phyloP scores from a whole-genome alignment of 2,329 filamentous ascomycete species.

The Phoma sp. region DNA sequence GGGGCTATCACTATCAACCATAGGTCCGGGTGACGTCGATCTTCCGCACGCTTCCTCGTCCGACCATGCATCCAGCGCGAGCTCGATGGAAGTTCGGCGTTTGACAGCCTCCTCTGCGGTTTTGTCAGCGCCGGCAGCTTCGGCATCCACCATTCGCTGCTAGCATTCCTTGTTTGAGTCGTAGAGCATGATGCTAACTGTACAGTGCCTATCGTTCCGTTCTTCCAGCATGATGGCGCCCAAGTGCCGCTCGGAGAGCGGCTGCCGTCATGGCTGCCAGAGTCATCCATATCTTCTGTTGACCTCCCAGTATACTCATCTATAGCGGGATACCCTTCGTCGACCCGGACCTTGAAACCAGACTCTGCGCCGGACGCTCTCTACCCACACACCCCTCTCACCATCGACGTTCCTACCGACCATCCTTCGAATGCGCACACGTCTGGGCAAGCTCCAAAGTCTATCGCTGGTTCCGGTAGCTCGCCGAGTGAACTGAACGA shows the following conservation, averaged over 20 bases:
- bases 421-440: slow-evolving; percentile 35
- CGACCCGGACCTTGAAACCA: slow-evolving; percentile 19
- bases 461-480: slow-evolving; percentile 24
- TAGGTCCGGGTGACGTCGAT: slow-evolving; percentile 22
- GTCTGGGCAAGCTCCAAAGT: slow-evolving; percentile 22
- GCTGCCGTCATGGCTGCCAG: slow-evolving; percentile 34
- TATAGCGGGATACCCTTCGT: slow-evolving; percentile 28
- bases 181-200: slow-evolving; percentile 35
- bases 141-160: slow-evolving; percentile 26
- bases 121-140: slow-evolving; percentile 41
- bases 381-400: slow-evolving; percentile 24
- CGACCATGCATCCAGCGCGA: slow-evolving; percentile 6
- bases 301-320: slow-evolving; percentile 36
- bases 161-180: slow-evolving; percentile 17
- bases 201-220: slow-evolving; percentile 47
- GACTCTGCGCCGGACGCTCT: slow-evolving; percentile 41
- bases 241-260: slow-evolving; percentile 43
- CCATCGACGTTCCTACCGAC: slow-evolving; percentile 39
- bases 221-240: slow-evolving; percentile 44
- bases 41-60: slow-evolving; percentile 34
- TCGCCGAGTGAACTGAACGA: slow-evolving; percentile 26
- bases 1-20: slow-evolving; percentile 8
- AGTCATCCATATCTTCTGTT: slow-evolving; percentile 31
- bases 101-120: slow-evolving; percentile 13
- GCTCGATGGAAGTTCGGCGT: slow-evolving; percentile 16